These are phyloP conservation scores for Botrytis hyacinthi DNA, from an alignment of 2,329 filamentous ascomycete species.

Conservation along the genomic window DNA sequence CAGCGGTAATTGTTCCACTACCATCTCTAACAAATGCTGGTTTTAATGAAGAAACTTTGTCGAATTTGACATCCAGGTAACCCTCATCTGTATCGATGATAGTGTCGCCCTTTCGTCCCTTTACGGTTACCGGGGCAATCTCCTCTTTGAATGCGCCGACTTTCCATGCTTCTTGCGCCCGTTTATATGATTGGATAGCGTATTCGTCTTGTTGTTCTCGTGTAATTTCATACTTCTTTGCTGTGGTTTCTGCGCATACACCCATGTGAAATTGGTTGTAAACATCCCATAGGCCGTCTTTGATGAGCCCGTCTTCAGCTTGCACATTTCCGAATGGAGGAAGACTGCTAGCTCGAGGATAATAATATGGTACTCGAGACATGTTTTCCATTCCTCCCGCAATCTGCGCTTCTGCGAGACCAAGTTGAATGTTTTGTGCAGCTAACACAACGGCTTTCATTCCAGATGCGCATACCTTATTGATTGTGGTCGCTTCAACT, in stretches of 20 bases:
- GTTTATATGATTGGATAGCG: conserved; percentile 83
- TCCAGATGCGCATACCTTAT: conserved; percentile 97
- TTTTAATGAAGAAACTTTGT: conserved; percentile 83
- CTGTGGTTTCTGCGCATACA: conserved; percentile 91
- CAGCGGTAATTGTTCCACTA: conserved; percentile 87
- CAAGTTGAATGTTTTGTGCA: conserved; percentile 91
- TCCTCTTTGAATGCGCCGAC: conserved; percentile 81
- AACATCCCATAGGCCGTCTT: conserved; percentile 93
- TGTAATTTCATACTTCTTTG: conserved; percentile 78
- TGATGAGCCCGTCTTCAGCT: conserved; percentile 87
- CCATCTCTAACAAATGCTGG: conserved; percentile 87
- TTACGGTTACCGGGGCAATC: conserved; percentile 82
- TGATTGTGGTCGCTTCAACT: conserved; percentile 87
- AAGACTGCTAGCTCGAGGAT: conserved; percentile 75
- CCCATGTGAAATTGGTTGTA: conserved; percentile 99
- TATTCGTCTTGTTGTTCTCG: conserved; percentile 89
- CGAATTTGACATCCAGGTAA: conserved; percentile 79
- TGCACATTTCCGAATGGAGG: conserved; percentile 84
- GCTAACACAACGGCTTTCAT: conserved; percentile 89
- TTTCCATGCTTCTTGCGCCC: conserved; percentile 87
- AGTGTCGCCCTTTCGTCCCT: conserved; percentile 77
- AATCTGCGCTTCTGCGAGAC: conserved; percentile 81
- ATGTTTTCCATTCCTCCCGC: conserved; percentile 99
- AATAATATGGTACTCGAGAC: conserved; percentile 88
- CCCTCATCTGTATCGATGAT: conserved; percentile 83